Base-by-base conservation (phyloP, 208 protist genomes). In the Wallacemonas collosoma region DNA sequence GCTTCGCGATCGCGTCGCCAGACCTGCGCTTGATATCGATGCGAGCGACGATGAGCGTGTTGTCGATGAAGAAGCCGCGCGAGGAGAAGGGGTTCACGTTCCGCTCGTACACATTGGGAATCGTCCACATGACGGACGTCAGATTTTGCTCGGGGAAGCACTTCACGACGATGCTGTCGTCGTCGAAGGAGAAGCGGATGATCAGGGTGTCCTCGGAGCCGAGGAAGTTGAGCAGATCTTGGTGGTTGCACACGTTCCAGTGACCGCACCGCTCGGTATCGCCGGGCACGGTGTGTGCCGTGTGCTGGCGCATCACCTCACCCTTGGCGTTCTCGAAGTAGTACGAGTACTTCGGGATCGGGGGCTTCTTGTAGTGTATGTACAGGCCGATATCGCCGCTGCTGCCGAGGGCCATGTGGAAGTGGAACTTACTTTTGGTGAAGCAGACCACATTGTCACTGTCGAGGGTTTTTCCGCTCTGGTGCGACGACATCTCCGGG, bases 261-360 rank as follows among this genome's bases (percentile, higher is more conserved):
- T 97, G 90, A 5, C 93, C 93, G 74, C 93, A 97, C 3, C 93
- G 88, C 76, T 95, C 82, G 44, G 86, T 80, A n/a, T 86, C 76
- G 0, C 58, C 54, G 3, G 90, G 90, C 58, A 95, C 93, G 2
- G 87, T 93, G 80, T 97, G 89, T 1, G 93, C 93, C 14, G 93
- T 97, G 74, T 97, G 90, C 79, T 95, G 90, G 5, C 90, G 82
- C 88, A 94, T 90, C 45, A 83, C 55, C 58, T 89, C 71, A 4
- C 79, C 75, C 43, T 81, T 65, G 3, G 61, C 77, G 74, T 96
- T 96, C 36, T 75, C 62, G 53, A 95, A 92, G 79, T 88, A 88
- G 82, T 95, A 97, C 44, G 87, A 90, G 82, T 95, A 97, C 82
- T 97, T 97, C 44, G 93, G 93, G 54, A 97, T 94, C 39, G 83